phyloP scores from a whole-genome alignment of 305 asterid species.

The Plantago lanceolata region DNA sequence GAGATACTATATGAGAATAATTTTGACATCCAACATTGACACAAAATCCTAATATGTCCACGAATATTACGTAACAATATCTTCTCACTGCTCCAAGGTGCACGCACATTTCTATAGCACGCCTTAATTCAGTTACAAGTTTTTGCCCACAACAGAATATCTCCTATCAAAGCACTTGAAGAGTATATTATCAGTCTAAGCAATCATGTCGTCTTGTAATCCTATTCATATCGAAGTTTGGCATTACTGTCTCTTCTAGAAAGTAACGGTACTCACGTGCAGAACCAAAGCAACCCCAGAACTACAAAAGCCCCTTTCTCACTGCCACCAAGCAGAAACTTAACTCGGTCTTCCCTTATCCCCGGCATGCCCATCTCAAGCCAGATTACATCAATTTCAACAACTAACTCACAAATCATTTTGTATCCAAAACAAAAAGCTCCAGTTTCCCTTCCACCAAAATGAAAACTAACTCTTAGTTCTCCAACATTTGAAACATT shows the following conservation, averaged over 20 bases:
- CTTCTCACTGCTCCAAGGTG: neutral
- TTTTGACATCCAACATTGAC: constrained; percentile 5
- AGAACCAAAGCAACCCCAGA: neutral
- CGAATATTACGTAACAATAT: constrained; percentile 1
- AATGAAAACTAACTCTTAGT: no score
- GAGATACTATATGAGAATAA: neutral
- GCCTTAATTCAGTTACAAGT: neutral
- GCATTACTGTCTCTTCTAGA: neutral
- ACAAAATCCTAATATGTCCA: neutral
- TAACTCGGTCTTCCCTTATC: no score
- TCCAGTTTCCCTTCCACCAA: no score
- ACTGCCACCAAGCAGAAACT: neutral
- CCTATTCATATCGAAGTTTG: constrained; percentile 4
- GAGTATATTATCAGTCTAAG: neutral
- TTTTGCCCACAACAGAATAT: no score
- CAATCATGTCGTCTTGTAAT: neutral
- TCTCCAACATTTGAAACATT: no score
- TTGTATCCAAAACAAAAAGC: no score
- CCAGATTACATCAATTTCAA: no score
- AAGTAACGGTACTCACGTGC: neutral
- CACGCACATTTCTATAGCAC: neutral
- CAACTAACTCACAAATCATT: no score
- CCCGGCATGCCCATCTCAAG: no score
- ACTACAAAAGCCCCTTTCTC: constrained; percentile 14
- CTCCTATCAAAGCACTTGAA: neutral